These are phyloP conservation scores for Lactarius sp. DNA, from an alignment of 768 basidiomycete species.

Conservation along the genomic window DNA sequence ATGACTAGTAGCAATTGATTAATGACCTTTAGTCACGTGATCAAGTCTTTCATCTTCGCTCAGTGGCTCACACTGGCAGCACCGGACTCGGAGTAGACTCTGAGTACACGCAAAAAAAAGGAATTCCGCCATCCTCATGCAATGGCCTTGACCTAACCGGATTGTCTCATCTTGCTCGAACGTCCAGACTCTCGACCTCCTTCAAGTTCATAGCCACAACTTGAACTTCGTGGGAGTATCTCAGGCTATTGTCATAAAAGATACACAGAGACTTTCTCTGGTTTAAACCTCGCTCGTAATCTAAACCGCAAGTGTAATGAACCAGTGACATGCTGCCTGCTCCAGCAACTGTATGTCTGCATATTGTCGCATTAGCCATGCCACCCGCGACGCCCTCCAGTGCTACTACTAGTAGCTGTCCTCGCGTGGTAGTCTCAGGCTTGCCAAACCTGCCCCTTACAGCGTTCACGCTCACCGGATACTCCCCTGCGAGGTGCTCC, in stretches of 20 bases:
- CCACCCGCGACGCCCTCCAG: conserved; percentile 15
- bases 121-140: too few relatives aligned
- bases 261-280: not conserved
- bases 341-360: conserved; percentile 4
- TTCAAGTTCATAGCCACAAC: not conserved
- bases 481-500: conserved; percentile 4
- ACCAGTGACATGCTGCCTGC: conserved; percentile 3
- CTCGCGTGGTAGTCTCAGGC: conserved; percentile 1
- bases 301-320: not conserved
- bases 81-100: too few relatives aligned
- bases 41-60: too few relatives aligned
- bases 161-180: too few relatives aligned
- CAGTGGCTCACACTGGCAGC: too few relatives aligned
- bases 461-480: not conserved
- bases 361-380: conserved; percentile 5
- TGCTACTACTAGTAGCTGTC: not conserved
- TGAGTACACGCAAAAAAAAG: too few relatives aligned
- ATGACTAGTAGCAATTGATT: too few relatives aligned
- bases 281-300: not conserved
- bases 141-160: not conserved
- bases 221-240: not conserved
- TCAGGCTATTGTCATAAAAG: not conserved
- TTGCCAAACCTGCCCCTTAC: not conserved
- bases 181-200: too few relatives aligned
- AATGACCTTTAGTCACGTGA: too few relatives aligned